These are phyloP conservation scores for Sugiyamaella floridensis DNA, from an alignment of 805 yeast species.

Conservation along the genomic window DNA sequence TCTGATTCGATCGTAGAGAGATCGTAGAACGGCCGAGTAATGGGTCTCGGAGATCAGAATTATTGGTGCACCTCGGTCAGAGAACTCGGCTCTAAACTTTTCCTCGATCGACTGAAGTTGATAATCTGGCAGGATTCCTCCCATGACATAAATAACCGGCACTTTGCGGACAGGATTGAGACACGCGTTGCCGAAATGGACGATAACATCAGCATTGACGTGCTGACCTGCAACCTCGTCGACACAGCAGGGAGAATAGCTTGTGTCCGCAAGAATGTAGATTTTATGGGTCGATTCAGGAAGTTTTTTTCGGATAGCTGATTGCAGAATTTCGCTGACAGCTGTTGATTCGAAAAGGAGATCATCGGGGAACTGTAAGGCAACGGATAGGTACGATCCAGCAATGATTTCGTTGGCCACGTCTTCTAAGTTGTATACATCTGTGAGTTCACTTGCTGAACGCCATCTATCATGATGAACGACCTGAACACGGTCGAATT, in stretches of 20 bases:
- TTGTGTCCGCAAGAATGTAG: slow-evolving; percentile 91
- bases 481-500: slow-evolving; percentile 44
- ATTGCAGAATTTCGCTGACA: slow-evolving; percentile 32
- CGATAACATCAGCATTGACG: slow-evolving; percentile 72
- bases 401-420: slow-evolving; percentile 37
- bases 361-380: slow-evolving; percentile 86
- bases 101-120: slow-evolving; percentile 30
- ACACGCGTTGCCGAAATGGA: slow-evolving; percentile 95
- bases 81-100: slow-evolving; percentile 39
- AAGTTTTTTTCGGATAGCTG: slow-evolving; percentile 18
- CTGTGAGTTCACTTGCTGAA: slow-evolving; percentile 19
- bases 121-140: slow-evolving; percentile 43
- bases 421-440: slow-evolving; percentile 50
- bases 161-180: slow-evolving; percentile 66
- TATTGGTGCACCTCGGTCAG: slow-evolving; percentile 33
- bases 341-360: slow-evolving; percentile 54
- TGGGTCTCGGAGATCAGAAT: slow-evolving; percentile 73
- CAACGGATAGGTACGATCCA: slow-evolving; percentile 45
- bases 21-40: slow-evolving; percentile 40
- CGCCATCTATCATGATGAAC: slow-evolving; percentile 20
- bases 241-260: slow-evolving; percentile 91
- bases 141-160: slow-evolving; percentile 76
- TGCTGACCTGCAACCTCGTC: slow-evolving; percentile 97
- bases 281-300: slow-evolving; percentile 27
- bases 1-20: slow-evolving; percentile 34